These are phyloP conservation scores for Flaveria trinervia DNA, from an alignment of 129 eudicot genomes.

Conservation along the genomic window DNA sequence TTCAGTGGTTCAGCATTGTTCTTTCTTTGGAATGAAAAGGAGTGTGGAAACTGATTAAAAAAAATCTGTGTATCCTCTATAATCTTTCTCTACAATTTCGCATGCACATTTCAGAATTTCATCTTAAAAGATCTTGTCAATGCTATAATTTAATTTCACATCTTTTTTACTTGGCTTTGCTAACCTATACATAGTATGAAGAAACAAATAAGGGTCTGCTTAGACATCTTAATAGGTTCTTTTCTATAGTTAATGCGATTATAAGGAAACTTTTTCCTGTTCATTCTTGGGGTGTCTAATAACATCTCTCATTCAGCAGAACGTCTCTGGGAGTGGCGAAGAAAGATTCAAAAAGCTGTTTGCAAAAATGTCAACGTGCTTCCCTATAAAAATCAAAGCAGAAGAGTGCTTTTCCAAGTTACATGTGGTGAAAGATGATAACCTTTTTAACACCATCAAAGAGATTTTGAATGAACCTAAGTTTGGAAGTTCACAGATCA, in stretches of 20 bases:
- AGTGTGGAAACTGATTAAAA: neutral
- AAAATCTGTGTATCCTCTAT: neutral
- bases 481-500: constrained; percentile 40
- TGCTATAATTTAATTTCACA: constrained; percentile 6
- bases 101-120: constrained; percentile 3
- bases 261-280: constrained; percentile 16
- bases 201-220: too few relatives aligned
- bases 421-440: constrained; percentile 51
- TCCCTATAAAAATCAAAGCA: constrained; percentile 67
- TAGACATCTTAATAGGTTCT: neutral
- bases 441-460: constrained; percentile 39
- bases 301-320: constrained; percentile 44
- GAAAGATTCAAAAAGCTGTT: constrained; percentile 42
- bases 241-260: constrained; percentile 14
- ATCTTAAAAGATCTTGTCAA: constrained; percentile 8
- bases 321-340: constrained; percentile 43
- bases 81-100: constrained; percentile 3
- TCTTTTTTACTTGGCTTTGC: neutral
- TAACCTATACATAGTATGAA: too few relatives aligned
- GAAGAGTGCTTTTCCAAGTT: constrained; percentile 66
- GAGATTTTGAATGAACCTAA: constrained; percentile 51
- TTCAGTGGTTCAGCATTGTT: constrained; percentile 3
- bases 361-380: constrained; percentile 71
- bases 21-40: neutral
- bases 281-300: constrained; percentile 9